A percentile compares a stretch with the other conserved stretches of the same genome.
phyloP scores from a whole-genome alignment of 2,329 filamentous ascomycete species.

The Diaporthe citrichinensis region DNA sequence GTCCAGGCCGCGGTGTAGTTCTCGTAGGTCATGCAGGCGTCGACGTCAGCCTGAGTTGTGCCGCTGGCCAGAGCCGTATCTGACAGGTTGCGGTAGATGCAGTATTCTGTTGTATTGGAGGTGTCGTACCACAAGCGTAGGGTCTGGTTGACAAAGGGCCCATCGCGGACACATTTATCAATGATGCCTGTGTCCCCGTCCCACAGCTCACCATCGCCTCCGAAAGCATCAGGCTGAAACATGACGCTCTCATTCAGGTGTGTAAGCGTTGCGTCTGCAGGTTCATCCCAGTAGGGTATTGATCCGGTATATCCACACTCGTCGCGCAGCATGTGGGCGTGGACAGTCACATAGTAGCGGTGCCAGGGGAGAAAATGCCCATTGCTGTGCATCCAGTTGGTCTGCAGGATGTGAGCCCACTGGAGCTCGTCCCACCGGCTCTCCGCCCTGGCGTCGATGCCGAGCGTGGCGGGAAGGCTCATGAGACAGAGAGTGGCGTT shows the following conservation, averaged over 20 bases:
- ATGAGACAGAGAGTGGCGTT: constrained; percentile 17
- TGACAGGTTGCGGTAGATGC: constrained; percentile 20
- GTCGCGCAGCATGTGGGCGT: constrained; percentile 49
- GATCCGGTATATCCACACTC: constrained; percentile 51
- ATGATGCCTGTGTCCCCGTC: background rate
- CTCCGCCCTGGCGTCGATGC: background rate
- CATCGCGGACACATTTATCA: constrained; percentile 48
- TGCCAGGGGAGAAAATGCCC: constrained; percentile 54
- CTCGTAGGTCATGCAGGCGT: constrained; percentile 10
- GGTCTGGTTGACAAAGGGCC: constrained; percentile 19
- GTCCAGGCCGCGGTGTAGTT: constrained; percentile 25
- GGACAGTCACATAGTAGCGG: constrained; percentile 50
- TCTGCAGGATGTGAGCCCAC: constrained; percentile 38
- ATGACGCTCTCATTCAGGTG: constrained; percentile 45
- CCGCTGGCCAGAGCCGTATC: background rate
- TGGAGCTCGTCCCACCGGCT: constrained; percentile 32
- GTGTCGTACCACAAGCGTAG: background rate
- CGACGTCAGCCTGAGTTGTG: constrained; percentile 7
- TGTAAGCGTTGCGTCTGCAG: constrained; percentile 42
- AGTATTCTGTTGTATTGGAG: constrained; percentile 1
- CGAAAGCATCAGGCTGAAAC: constrained; percentile 51
- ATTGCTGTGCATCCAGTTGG: constrained; percentile 43
- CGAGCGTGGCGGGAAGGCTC: constrained; percentile 9
- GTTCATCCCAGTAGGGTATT: constrained; percentile 53
- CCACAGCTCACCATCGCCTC: constrained; percentile 47